A percentile compares a stretch with the other conserved stretches of the same genome.
Conservation (phyloP, 805 yeast species). For the Saccharomycopsis oosterbeekiorum region DNA sequence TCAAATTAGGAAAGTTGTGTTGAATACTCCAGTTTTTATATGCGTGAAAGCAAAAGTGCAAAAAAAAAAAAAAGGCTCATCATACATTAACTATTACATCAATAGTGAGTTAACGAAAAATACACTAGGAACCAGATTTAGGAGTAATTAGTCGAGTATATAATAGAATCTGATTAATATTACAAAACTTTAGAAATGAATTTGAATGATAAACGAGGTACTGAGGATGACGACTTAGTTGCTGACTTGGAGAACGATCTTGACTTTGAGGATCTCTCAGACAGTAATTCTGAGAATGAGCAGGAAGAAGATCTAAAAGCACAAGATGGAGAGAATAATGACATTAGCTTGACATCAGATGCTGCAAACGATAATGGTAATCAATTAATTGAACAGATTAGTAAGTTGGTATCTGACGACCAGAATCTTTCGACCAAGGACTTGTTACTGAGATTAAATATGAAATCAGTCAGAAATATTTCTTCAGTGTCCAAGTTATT, state of each 20-base stretch:
- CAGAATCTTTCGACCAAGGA: slow-evolving; percentile 14
- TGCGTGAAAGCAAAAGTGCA: not conserved
- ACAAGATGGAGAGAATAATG: slow-evolving; percentile 11
- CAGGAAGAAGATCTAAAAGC: not conserved
- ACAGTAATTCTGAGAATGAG: not conserved
- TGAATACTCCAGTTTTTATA: no score
- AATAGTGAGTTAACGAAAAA: no score
- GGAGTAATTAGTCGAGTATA: no score
- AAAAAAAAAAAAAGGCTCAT: not conserved
- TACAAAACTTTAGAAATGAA: not conserved
- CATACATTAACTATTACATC: not conserved
- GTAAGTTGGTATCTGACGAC: slow-evolving; percentile 8
- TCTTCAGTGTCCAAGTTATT: slow-evolving; percentile 3
- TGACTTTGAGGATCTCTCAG: not conserved
- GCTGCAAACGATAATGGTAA: not conserved
- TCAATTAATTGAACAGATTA: not conserved
- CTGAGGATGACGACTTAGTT: not conserved
- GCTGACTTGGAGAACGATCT: slow-evolving; percentile 4
- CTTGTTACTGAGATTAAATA: slow-evolving; percentile 17
- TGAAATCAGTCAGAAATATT: slow-evolving; percentile 15
- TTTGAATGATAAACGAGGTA: not conserved
- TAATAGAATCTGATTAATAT: no score
- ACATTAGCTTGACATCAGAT: not conserved
- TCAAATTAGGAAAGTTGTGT: no score
- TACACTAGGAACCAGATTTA: no score